Percentiles rank a stretch among this genome's conserved stretches.
Conservation (phyloP, 2,329 filamentous ascomycete species). For the Cadophora sp. region DNA sequence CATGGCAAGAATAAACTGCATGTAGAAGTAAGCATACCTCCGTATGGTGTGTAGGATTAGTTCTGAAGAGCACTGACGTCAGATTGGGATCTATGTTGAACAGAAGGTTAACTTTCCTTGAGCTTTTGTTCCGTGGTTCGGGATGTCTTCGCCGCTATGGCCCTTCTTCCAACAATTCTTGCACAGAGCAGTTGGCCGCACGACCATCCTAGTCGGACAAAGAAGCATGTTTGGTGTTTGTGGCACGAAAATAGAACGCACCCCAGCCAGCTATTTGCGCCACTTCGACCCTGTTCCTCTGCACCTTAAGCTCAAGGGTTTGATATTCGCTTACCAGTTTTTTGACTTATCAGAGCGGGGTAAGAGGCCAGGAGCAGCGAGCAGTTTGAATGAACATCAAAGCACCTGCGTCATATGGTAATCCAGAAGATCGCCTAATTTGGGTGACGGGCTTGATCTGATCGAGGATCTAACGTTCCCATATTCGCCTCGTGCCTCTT, state of each 20-base stretch:
- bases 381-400: background rate
- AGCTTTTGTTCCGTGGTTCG: background rate
- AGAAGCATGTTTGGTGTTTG: conserved; percentile 2
- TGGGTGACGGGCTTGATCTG: background rate
- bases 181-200: background rate
- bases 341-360: conserved; percentile 11
- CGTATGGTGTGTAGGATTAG: background rate
- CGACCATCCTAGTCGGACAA: conserved; percentile 7
- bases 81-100: background rate
- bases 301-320: conserved; percentile 7
- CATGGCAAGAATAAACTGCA: conserved; percentile 1
- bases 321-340: conserved; percentile 15
- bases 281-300: background rate
- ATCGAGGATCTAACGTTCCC: background rate
- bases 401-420: conserved; percentile 1
- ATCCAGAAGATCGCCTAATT: background rate
- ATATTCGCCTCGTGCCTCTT: background rate
- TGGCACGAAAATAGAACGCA: conserved; percentile 16
- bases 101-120: background rate
- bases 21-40: background rate
- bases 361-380: background rate
- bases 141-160: background rate
- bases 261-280: conserved; percentile 4
- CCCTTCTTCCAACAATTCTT: background rate
- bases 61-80: background rate